These are phyloP conservation scores for Aphanomyces invadans DNA, from an alignment of 352 stramenopile genomes.

Conservation along the genomic window DNA sequence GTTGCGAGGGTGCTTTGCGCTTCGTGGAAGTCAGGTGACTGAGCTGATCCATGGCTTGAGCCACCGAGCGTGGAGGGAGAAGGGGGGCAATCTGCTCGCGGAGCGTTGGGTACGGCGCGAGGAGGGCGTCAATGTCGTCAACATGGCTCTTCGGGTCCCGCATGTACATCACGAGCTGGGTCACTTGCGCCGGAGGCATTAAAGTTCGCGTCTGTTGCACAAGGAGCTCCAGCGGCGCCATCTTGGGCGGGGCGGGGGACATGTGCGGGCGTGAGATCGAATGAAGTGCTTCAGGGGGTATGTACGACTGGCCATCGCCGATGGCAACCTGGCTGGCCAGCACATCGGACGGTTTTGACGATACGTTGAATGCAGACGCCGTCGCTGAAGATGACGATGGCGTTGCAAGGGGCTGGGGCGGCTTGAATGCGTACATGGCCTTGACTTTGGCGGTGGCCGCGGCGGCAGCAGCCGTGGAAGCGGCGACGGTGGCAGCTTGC, in stretches of 20 bases:
- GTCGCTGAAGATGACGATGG: background rate
- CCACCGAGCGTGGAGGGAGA: background rate
- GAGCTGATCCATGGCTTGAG: slow-evolving; percentile 34
- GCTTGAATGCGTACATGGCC: slow-evolving; percentile 31
- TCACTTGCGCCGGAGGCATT: background rate
- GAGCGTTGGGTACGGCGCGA: slow-evolving; percentile 10
- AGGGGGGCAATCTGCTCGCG: background rate
- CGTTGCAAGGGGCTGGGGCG: slow-evolving; percentile 8
- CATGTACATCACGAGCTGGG: slow-evolving; percentile 1
- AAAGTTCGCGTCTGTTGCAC: background rate
- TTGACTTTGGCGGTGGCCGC: slow-evolving; percentile 30
- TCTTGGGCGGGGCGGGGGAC: background rate
- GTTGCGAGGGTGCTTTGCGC: background rate
- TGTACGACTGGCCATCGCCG: slow-evolving; percentile 73
- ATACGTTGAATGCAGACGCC: background rate
- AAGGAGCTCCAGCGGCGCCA: slow-evolving; percentile 1
- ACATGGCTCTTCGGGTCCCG: slow-evolving; percentile 7
- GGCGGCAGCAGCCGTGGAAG: slow-evolving; percentile 28
- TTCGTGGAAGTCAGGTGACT: background rate
- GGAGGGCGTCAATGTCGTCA: slow-evolving; percentile 9
- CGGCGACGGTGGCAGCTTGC: slow-evolving; percentile 28
- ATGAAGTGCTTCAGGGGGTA: slow-evolving; percentile 25
- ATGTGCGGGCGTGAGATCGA: slow-evolving; percentile 27
- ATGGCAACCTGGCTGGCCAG: slow-evolving; percentile 34
- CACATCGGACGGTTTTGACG: background rate